Evolutionary conservation across 2,329 filamentous ascomycete genomes (phyloP).

Genomic region (Hirsutella rhossiliensis): DNA sequence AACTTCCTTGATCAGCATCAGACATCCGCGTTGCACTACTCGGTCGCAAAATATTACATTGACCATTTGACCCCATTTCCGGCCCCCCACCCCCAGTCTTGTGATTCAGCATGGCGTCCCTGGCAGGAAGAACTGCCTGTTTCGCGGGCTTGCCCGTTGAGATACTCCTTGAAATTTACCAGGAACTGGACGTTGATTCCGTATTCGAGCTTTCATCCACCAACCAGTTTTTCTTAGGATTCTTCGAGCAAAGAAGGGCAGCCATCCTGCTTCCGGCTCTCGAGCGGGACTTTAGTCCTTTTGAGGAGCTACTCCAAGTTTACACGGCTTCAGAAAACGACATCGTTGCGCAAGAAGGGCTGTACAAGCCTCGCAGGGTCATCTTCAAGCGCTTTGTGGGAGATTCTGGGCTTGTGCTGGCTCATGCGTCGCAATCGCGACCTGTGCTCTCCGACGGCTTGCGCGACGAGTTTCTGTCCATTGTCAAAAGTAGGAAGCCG

Average conservation of each 20-base stretch:
- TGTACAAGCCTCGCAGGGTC: conserved; percentile 26
- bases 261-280: conserved; percentile 31
- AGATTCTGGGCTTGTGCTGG: conserved; percentile 17
- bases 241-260: conserved; percentile 29
- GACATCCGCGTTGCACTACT: too few relatives aligned
- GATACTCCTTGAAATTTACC: conserved; percentile 35
- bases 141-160: conserved; percentile 29
- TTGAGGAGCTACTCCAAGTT: conserved; percentile 33
- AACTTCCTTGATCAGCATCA: too few relatives aligned
- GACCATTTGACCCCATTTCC: too few relatives aligned
- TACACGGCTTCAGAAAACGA: conserved; percentile 29
- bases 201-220: conserved; percentile 25
- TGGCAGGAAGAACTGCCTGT: conserved; percentile 5
- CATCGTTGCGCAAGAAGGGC: conserved; percentile 15
- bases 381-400: conserved; percentile 24
- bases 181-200: conserved; percentile 27
- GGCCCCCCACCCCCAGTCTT: background rate
- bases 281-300: conserved; percentile 27
- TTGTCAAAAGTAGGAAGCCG: conserved; percentile 10
- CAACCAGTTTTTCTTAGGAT: conserved; percentile 23
- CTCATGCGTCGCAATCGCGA: background rate
- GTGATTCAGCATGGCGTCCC: conserved; percentile 8
- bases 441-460: background rate
- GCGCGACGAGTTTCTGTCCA: conserved; percentile 8
- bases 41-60: too few relatives aligned